These are phyloP conservation scores for Alternaria dauci DNA, from an alignment of 2,329 filamentous ascomycete genomes.

Conservation along the genomic window DNA sequence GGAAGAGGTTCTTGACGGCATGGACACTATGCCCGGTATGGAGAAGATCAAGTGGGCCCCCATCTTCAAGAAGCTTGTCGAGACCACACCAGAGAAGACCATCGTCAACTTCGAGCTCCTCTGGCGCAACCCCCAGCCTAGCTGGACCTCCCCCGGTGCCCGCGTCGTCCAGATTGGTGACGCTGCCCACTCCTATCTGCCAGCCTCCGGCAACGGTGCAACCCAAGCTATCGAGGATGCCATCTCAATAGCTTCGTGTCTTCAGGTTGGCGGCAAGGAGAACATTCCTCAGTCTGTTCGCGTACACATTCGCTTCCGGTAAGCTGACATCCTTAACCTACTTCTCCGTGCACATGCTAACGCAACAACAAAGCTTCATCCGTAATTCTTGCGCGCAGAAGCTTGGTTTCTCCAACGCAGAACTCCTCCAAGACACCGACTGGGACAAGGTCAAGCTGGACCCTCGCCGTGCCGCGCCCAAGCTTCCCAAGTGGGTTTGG, in stretches of 20 bases:
- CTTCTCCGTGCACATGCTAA: slow-evolving; percentile 5
- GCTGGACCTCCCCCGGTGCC: slow-evolving; percentile 54
- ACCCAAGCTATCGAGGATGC: slow-evolving; percentile 60
- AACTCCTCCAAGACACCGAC: slow-evolving; percentile 58
- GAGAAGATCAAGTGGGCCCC: slow-evolving; percentile 55
- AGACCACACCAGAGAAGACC: slow-evolving; percentile 55
- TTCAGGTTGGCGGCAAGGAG: slow-evolving; percentile 55
- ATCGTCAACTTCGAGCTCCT: slow-evolving; percentile 61
- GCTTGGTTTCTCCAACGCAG: slow-evolving; percentile 57
- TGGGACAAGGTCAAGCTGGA: slow-evolving; percentile 59
- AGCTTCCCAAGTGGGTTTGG: slow-evolving; percentile 59
- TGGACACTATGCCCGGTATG: slow-evolving; percentile 56
- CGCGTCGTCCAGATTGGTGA: slow-evolving; percentile 58
- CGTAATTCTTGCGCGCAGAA: slow-evolving; percentile 60
- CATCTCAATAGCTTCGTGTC: slow-evolving; percentile 56
- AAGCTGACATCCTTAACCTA: slow-evolving; percentile 14
- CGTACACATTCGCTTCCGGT: slow-evolving; percentile 54
- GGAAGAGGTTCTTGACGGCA: slow-evolving; percentile 56
- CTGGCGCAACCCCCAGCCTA: slow-evolving; percentile 58
- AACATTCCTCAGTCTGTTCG: slow-evolving; percentile 52
- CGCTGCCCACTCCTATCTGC: slow-evolving; percentile 56
- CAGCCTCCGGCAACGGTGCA: slow-evolving; percentile 56
- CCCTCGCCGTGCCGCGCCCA: slow-evolving; percentile 54
- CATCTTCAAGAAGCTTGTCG: slow-evolving; percentile 57
- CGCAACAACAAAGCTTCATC: slow-evolving; percentile 49